Evolutionary conservation across 257 asterid genomes (phyloP).

Genomic region (Ophiorrhiza pumila): DNA sequence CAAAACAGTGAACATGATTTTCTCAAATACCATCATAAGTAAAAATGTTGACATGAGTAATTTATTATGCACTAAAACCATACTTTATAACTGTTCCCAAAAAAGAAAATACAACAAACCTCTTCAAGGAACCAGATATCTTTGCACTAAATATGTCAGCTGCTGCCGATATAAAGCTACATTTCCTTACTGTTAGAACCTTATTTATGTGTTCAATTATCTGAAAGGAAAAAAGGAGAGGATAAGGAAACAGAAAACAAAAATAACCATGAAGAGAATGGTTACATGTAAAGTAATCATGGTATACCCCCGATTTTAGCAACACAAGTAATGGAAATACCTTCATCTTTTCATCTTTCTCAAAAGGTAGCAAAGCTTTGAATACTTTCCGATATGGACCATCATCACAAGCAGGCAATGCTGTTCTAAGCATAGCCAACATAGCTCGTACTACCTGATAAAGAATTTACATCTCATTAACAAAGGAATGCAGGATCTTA

Average conservation of each 20-base stretch:
- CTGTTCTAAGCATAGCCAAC: constrained; percentile 74
- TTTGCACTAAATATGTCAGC: constrained; percentile 83
- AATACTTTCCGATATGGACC: constrained; percentile 66
- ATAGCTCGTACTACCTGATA: constrained; percentile 78
- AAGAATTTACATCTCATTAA: constrained; percentile 24
- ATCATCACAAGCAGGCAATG: constrained; percentile 87
- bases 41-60: not conserved
- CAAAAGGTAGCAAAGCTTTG: constrained; percentile 81
- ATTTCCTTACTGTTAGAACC: constrained; percentile 75
- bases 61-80: not conserved
- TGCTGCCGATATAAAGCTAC: constrained; percentile 86
- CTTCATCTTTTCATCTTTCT: constrained; percentile 84
- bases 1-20: not conserved
- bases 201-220: constrained; percentile 83
- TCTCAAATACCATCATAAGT: not conserved
- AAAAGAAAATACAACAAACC: constrained; percentile 39
- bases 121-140: constrained; percentile 88
- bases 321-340: constrained; percentile 35
- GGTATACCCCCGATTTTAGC: constrained; percentile 9
- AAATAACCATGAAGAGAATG: constrained; percentile 3
- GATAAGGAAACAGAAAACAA: constrained; percentile 8
- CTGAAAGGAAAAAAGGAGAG: constrained; percentile 42
- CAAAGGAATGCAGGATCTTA: constrained; percentile 20
- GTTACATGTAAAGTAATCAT: not conserved
- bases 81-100: not conserved